phyloP scores from a whole-genome alignment of 2,329 filamentous ascomycete species.

The Ophiocordyceps camponoti-rufipedis region DNA sequence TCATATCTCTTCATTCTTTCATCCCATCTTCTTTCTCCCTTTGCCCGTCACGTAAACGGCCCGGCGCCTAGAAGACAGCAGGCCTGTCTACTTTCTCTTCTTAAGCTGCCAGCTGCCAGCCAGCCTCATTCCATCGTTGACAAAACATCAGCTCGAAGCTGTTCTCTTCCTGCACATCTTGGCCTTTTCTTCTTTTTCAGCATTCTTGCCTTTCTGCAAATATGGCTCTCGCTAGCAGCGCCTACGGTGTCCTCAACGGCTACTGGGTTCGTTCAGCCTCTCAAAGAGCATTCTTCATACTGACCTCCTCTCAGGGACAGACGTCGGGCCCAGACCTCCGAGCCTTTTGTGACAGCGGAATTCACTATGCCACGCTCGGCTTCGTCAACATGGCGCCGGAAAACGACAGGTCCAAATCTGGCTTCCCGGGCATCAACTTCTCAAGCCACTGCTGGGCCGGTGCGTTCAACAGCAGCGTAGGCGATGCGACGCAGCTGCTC shows the following conservation, averaged over 20 bases:
- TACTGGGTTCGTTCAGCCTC: constrained; percentile 18
- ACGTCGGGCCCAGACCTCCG: constrained; percentile 12
- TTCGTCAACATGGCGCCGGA: constrained; percentile 21
- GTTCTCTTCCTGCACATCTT: not conserved
- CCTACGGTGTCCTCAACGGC: constrained; percentile 17
- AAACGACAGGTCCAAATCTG: constrained; percentile 9
- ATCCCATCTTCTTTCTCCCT: constrained; percentile 12
- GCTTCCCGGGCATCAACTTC: constrained; percentile 21
- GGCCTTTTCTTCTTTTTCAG: not conserved
- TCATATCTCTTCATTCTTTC: not conserved
- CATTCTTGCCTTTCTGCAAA: not conserved
- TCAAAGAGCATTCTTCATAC: not conserved
- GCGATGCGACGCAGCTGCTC: constrained; percentile 12
- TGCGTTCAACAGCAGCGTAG: constrained; percentile 7
- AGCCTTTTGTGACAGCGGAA: constrained; percentile 16
- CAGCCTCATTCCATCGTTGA: not conserved
- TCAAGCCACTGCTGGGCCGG: constrained; percentile 17
- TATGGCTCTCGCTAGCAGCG: constrained; percentile 7
- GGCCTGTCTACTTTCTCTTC: not conserved
- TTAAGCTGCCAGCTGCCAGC: not conserved
- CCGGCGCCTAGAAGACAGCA: not conserved
- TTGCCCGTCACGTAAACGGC: not conserved
- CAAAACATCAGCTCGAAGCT: not conserved
- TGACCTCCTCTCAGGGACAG: constrained; percentile 14
- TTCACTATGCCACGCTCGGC: constrained; percentile 18